Conservation (phyloP, 441 rosid species). For the Croton setiger region DNA sequence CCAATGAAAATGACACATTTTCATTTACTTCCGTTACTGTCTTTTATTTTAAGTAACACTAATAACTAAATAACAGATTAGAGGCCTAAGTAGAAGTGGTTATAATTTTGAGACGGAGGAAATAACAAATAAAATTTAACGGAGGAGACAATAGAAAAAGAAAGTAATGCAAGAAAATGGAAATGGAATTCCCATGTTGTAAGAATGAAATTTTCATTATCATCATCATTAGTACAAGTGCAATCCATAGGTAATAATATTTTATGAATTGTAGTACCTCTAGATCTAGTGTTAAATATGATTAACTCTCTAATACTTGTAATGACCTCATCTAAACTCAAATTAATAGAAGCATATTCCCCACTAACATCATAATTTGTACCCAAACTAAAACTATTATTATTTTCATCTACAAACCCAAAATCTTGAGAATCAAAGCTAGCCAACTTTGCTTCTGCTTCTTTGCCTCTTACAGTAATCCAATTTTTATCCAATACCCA, state of each 20-base stretch:
- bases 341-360: slow-evolving; percentile 10
- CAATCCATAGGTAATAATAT: slow-evolving; percentile 13
- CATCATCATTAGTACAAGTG: neutral
- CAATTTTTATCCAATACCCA: slow-evolving; percentile 55
- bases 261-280: neutral
- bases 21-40: too few species aligned
- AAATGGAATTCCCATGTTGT: neutral
- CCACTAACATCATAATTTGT: neutral
- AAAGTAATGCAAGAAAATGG: neutral
- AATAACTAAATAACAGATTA: too few species aligned
- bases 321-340: neutral
- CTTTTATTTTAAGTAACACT: too few species aligned
- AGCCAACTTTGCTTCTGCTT: neutral
- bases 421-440: neutral
- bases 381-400: neutral
- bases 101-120: too few species aligned
- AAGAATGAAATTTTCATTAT: neutral
- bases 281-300: slow-evolving; percentile 11
- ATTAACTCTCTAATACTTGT: slow-evolving; percentile 5
- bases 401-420: neutral
- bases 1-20: too few species aligned
- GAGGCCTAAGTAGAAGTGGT: too few species aligned
- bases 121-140: too few species aligned
- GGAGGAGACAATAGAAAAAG: neutral
- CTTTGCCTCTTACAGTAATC: slow-evolving; percentile 50